Base-by-base conservation (phyloP, 2,329 filamentous ascomycete genomes). In the Fusarium mexicanum region DNA sequence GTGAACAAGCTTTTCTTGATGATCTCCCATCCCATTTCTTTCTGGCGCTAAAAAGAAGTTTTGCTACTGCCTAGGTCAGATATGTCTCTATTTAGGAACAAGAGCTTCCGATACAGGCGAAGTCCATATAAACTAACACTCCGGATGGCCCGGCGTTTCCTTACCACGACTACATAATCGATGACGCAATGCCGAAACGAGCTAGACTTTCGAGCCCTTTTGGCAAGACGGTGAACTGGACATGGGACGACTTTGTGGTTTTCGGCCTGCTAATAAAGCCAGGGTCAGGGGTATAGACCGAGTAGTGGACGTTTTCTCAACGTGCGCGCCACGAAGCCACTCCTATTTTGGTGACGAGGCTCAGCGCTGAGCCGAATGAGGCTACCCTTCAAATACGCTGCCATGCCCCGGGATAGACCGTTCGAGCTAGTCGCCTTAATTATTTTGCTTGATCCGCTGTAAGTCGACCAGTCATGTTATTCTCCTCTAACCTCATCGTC, bases 241-340 rank as follows among this genome's bases (percentile, higher is more conserved):
- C 51, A 72, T 73, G 72, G 69, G 74, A 71, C 58, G 74, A 76
- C 64, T 75, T 67, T 57, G 62, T 53, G 64, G 61, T 75, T 54
- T 47, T 48, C 33, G 26, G 37, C 35, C 58, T 65, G 60, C 65
- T 69, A 69, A 53, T 51, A 37, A 57, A 46, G 40, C 66, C 53
- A 66, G 67, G 67, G 55, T 58, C 68, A 75, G 37, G 71, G 71
- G 46, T 72, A 54, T 61, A 37, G 71, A 35, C 71, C 67, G 59
- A 74, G 57, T 53, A 35, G 41, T 62, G 54, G 53, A 64, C 71
- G 67, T 66, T 61, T 51, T 65, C 26, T 41, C 53, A 74, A 70
- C 60, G 53, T 60, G 51, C 44, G 72, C 44, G 51, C 72, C 58
- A 74, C 64, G 57, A 74, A 69, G 60, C 53, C 60, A 60, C 64